Base-by-base conservation (phyloP, 768 basidiomycete species). In the Mycena chlorophos region DNA sequence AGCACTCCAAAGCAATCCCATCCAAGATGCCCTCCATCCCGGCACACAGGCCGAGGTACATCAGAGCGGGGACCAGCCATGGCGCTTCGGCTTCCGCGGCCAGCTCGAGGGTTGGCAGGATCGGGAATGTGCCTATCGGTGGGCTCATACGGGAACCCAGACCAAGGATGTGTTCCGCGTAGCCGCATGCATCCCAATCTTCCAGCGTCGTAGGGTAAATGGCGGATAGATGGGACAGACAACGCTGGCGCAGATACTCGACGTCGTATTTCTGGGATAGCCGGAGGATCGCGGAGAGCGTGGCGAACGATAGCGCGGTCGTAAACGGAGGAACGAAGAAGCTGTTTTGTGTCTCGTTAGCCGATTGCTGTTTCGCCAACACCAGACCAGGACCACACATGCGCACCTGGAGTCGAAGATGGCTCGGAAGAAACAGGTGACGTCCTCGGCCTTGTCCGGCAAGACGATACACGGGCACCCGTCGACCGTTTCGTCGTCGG, bases 401-500 rank as follows among this genome's bases (percentile, higher is more conserved):
- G 23, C 58, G 37, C 58, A 56, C 58, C 51, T 60, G 13, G 53
- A 59, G 22, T 60, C 58, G 29, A 49, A 60, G 17, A 60, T 56
- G 1, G 55, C 55, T 3, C 49, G 38, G 47, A 60, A 56, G n/a
- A 60, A 56, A 23, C 37, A 25, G 14, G 51, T 51, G 6, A 34
- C 55, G 12, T 60, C 58, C 3, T 26, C 26, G 2, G 51, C 58
- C 34, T n/a, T 39, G 25, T 60, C 58, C 31, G 51, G 55, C 29
- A 60, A 39, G 17, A 60, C 16, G n/a, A 60, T 53, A 10, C 25
- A 37, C 1, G 55, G 51, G 20, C 58, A 60, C 6, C 58, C 58
- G 17, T 60, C 58, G 17, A 56, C 16, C 2, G 17, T 27, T 28
- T 60, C 40, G 37, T 25, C 34, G 6, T 49, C 53, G 25, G 34